phyloP scores from a whole-genome alignment of 495 filamentous ascomycete genomes.

The Penicillium arizonense region DNA sequence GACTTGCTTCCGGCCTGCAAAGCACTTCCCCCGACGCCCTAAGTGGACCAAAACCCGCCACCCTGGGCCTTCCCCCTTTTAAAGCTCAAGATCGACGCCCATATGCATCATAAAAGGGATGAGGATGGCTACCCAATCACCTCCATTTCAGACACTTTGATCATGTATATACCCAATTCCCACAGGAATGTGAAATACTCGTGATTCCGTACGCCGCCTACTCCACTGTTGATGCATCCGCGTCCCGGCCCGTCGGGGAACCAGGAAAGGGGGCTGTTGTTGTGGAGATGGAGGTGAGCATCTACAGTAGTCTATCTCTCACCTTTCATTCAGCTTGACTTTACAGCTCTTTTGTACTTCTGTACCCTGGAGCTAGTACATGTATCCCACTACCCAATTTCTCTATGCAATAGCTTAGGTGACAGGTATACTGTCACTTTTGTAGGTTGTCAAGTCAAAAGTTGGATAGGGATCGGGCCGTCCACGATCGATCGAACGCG shows the following conservation, averaged over 20 bases:
- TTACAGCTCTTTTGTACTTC: slow-evolving; percentile 1
- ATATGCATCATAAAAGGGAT: not conserved
- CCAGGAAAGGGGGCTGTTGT: not conserved
- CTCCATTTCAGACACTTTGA: not conserved
- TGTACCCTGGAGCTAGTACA: not conserved
- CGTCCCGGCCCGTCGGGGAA: slow-evolving; percentile 18
- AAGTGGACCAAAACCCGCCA: slow-evolving; percentile 11
- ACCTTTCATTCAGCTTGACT: not conserved
- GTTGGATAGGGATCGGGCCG: slow-evolving; percentile 13
- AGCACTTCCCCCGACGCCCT: slow-evolving; percentile 10
- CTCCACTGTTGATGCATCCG: slow-evolving; percentile 8
- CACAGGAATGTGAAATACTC: not conserved
- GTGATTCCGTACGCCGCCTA: slow-evolving; percentile 3
- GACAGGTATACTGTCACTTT: slow-evolving; percentile 18
- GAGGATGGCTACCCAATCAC: too few relatives aligned
- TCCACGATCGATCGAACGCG: slow-evolving; percentile 6
- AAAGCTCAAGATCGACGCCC: not conserved
- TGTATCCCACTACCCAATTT: not conserved
- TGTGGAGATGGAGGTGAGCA: not conserved
- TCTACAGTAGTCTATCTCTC: not conserved
- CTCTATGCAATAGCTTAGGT: not conserved
- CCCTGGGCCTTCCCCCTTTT: slow-evolving; percentile 8
- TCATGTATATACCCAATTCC: not conserved
- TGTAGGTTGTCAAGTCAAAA: not conserved
- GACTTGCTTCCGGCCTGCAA: slow-evolving; percentile 6